A percentile compares a stretch with the other conserved stretches of the same genome.
Conservation (phyloP, 192 early-diverging fungal genomes). For the Linderina pennispora region DNA sequence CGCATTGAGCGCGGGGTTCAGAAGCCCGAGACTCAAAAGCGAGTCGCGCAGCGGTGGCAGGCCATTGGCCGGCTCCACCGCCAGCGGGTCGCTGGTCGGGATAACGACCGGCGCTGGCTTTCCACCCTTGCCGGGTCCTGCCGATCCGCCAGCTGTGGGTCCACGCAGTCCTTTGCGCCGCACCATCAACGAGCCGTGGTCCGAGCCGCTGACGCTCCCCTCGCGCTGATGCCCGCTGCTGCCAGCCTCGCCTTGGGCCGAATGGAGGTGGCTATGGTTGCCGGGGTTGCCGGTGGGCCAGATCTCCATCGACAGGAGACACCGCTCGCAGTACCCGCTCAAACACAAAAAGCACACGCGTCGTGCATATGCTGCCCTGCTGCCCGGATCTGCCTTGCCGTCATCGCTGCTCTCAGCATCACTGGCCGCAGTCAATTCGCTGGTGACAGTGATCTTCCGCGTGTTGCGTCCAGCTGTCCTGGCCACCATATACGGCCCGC, state of each 20-base stretch:
- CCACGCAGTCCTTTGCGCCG: too few relatives aligned
- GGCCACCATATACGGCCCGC: conserved; percentile 13
- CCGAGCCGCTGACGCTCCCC: background rate
- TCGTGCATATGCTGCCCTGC: conserved; percentile 13
- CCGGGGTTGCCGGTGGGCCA: conserved; percentile 22
- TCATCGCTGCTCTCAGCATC: background rate
- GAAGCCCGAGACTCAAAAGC: conserved; percentile 13
- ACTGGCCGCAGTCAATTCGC: background rate
- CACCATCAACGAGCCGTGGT: too few relatives aligned
- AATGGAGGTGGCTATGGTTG: too few relatives aligned
- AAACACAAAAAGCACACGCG: conserved; percentile 43
- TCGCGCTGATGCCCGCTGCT: background rate
- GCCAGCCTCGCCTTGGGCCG: background rate
- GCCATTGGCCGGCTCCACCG: background rate
- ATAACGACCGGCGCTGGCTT: background rate
- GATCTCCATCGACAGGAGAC: conserved; percentile 38
- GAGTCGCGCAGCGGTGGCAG: conserved; percentile 20
- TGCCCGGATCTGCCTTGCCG: background rate
- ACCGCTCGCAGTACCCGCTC: conserved; percentile 37
- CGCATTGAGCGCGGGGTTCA: conserved; percentile 1
- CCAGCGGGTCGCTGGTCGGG: background rate
- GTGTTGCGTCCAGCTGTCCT: conserved; percentile 1
- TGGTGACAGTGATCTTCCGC: background rate
- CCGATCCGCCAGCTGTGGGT: background rate
- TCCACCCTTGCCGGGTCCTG: background rate